Percentiles rank a stretch among this genome's conserved stretches.
Conservation (phyloP, 1,139 yeast genomes). For the Nadsonia starkeyi-henricii region DNA sequence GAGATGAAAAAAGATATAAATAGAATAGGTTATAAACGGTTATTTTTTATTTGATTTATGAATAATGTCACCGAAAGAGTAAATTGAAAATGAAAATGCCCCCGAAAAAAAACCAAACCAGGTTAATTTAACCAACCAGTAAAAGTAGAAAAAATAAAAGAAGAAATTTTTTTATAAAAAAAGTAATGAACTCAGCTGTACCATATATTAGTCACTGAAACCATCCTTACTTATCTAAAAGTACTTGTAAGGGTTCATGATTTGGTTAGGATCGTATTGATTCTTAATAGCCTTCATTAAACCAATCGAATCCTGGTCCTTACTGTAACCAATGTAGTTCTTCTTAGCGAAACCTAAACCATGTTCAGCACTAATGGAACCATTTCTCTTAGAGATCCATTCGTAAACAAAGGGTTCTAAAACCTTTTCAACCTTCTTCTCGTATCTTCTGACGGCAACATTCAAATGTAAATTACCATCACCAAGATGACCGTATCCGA, state of each 20-base stretch:
- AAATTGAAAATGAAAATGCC: no score
- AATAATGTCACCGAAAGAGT: no score
- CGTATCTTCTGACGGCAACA: conserved; percentile 74
- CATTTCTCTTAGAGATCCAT: conserved; percentile 63
- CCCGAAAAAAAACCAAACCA: no score
- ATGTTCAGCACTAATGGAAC: conserved; percentile 93
- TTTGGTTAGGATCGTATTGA: conserved; percentile 77
- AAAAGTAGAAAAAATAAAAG: no score
- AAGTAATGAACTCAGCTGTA: no score
- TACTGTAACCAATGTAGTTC: conserved; percentile 73
- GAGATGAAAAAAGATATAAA: neutral
- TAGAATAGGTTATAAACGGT: neutral
- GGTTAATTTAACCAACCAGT: no score
- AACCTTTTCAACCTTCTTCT: conserved; percentile 51
- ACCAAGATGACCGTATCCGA: conserved; percentile 94
- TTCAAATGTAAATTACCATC: conserved; percentile 91
- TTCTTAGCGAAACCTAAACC: conserved; percentile 95
- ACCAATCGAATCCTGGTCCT: conserved; percentile 50
- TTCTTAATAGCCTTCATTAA: conserved; percentile 64
- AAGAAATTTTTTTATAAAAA: no score
- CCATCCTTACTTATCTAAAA: conserved; percentile 9
- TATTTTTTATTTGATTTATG: no score
- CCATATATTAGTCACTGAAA: no score
- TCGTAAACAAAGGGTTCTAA: conserved; percentile 92
- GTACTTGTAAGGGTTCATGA: conserved; percentile 87